Evolutionary conservation across 2,329 filamentous ascomycete species (phyloP).

Genomic region (Magnaporthales sp.): DNA sequence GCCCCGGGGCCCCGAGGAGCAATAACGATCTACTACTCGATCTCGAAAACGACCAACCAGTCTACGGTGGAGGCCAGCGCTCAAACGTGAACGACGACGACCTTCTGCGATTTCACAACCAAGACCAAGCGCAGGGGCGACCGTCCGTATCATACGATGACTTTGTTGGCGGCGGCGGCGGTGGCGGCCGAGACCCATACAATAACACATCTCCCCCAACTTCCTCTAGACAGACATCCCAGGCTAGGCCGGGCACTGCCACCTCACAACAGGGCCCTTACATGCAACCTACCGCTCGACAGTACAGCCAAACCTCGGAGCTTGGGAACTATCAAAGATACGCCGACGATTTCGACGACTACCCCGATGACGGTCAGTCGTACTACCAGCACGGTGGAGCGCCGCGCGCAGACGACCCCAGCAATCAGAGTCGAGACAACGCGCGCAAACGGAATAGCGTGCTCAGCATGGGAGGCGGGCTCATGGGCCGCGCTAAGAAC

Average conservation of each 20-base stretch:
- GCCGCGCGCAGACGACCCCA: slow-evolving; percentile 45
- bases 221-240: neutral
- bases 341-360: slow-evolving; percentile 78
- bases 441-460: slow-evolving; percentile 82
- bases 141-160: slow-evolving; percentile 92
- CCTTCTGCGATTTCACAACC: slow-evolving; percentile 52
- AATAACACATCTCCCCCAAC: slow-evolving; percentile 10
- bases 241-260: slow-evolving; percentile 1
- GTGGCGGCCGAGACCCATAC: slow-evolving; percentile 12
- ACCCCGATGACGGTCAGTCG: slow-evolving; percentile 67
- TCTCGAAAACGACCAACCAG: slow-evolving; percentile 60
- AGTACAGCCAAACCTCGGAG: slow-evolving; percentile 69
- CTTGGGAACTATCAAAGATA: slow-evolving; percentile 87
- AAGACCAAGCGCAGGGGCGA: slow-evolving; percentile 57
- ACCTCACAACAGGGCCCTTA: slow-evolving; percentile 32
- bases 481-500: slow-evolving; percentile 81
- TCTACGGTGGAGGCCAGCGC: slow-evolving; percentile 68
- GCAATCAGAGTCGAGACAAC: slow-evolving; percentile 34
- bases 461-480: slow-evolving; percentile 73
- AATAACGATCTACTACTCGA: slow-evolving; percentile 65
- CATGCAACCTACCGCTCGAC: slow-evolving; percentile 28
- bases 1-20: slow-evolving; percentile 14
- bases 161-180: slow-evolving; percentile 63
- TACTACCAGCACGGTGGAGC: slow-evolving; percentile 71
- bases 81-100: slow-evolving; percentile 65